Conservation (phyloP, 331 rosid genomes). For the Stylosanthes scabra region DNA sequence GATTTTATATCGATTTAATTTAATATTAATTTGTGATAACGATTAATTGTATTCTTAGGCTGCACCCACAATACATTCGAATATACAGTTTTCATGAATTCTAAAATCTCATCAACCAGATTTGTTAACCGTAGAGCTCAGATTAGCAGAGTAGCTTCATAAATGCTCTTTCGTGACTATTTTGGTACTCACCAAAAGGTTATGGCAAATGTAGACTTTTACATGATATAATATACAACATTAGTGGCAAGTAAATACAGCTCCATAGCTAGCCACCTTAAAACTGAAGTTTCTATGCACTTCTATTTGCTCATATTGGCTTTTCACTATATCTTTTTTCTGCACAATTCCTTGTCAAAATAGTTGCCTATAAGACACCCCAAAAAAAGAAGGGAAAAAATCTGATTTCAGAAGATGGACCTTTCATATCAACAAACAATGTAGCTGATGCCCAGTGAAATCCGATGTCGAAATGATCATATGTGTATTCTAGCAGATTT, state of each 20-base stretch:
- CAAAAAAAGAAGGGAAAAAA: background rate
- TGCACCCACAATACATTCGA: no score
- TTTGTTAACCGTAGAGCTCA: no score
- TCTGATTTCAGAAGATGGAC: constrained; percentile 10
- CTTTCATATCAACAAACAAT: background rate
- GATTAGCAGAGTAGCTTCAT: no score
- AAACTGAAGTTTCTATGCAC: background rate
- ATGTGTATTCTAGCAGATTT: constrained; percentile 24
- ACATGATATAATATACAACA: background rate
- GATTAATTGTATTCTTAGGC: no score
- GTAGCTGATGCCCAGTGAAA: background rate
- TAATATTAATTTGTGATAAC: no score
- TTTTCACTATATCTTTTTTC: constrained; percentile 4
- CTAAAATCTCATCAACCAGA: no score
- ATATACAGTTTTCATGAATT: no score
- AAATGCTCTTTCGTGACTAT: background rate
- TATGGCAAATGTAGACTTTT: background rate
- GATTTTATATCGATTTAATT: no score
- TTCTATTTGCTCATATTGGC: constrained; percentile 13
- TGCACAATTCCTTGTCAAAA: constrained; percentile 8
- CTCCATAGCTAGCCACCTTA: constrained; percentile 17
- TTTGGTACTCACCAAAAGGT: background rate
- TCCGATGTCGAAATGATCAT: constrained; percentile 29
- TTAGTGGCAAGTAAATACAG: constrained; percentile 17
- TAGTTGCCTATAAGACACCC: constrained; percentile 1